Conservation (phyloP, 1,139 yeast species). For the Kodamaea derodonti region DNA sequence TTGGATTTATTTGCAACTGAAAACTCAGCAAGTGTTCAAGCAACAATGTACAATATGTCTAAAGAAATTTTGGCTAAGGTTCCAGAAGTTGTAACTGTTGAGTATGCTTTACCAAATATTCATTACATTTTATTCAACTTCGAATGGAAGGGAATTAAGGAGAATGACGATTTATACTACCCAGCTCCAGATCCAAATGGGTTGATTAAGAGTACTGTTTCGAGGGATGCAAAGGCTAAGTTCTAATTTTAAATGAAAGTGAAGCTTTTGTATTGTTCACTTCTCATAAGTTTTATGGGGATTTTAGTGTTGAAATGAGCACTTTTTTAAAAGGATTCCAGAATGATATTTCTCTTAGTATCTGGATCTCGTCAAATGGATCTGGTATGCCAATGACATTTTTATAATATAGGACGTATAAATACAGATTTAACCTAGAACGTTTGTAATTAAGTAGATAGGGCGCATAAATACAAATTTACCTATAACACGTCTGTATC, state of each 20-base stretch:
- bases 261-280: too few species aligned
- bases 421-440: too few species aligned
- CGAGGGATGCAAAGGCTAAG: constrained; percentile 47
- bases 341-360: too few species aligned
- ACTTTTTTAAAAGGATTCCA: neutral
- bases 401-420: too few species aligned
- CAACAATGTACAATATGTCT: constrained; percentile 92
- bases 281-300: neutral
- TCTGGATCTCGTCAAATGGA: too few species aligned
- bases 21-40: constrained; percentile 88
- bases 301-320: too few species aligned
- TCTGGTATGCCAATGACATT: too few species aligned
- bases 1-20: constrained; percentile 78
- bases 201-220: constrained; percentile 79
- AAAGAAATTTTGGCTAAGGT: constrained; percentile 60
- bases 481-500: too few species aligned
- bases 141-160: constrained; percentile 77
- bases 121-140: constrained; percentile 81
- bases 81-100: constrained; percentile 56
- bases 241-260: constrained; percentile 32
- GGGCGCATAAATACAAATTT: too few species aligned
- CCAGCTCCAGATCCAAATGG: constrained; percentile 95
- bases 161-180: constrained; percentile 78
- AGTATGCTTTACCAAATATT: constrained; percentile 81
- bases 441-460: too few species aligned